Evolutionary conservation across 179 eudicot species (phyloP), one percentile per base, ranked within the genome.

Genomic region (Camellia oleifera): DNA sequence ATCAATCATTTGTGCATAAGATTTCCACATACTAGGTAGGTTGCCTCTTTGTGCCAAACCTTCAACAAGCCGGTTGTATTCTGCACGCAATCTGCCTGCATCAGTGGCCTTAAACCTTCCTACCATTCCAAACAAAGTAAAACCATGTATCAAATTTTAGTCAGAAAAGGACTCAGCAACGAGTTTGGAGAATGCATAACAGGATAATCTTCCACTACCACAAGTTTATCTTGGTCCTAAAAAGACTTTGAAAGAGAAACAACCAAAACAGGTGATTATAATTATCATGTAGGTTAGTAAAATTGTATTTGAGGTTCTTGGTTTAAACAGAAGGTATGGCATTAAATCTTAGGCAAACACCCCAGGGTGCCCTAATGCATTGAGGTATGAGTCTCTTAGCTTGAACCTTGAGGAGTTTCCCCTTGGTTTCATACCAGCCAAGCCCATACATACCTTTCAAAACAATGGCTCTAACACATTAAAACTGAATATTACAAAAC

Each of bases 61-160:
- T 40, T 92, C 97, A 87, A 97, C 97, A 81, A 97, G 98, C 81
- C 99, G 91, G 74, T 89, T 94, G 89, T 94, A 97, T 85, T 97
- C 99, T 73, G 93, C 89, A 78, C 94, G 99, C 81, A 97, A 84
- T 86, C 90, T 93, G 57, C 93, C 90, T 78, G 91, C 98, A 88
- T 97, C 98, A 50, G 93, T 88, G 88, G 92, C 94, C 97, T 97
- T 97, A 79, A 97, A 89, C 99, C 99, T 97, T 91, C 97, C 99
- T 90, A 91, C 89, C 99, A 90, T 83, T 86, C 79, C 80, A 88
- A 85, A 85, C 67, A 79, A 78, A 83, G 83, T 75, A 86, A 86
- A 83, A 79, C 83, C 71, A 67, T 65, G 56, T 18, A 73, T 78
- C 69, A 72, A 77, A 72, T 68, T 76, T 69, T 48, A 57, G 32